phyloP scores from a whole-genome alignment of 2,329 filamentous ascomycete species.

The Ceratocystis huliohia region DNA sequence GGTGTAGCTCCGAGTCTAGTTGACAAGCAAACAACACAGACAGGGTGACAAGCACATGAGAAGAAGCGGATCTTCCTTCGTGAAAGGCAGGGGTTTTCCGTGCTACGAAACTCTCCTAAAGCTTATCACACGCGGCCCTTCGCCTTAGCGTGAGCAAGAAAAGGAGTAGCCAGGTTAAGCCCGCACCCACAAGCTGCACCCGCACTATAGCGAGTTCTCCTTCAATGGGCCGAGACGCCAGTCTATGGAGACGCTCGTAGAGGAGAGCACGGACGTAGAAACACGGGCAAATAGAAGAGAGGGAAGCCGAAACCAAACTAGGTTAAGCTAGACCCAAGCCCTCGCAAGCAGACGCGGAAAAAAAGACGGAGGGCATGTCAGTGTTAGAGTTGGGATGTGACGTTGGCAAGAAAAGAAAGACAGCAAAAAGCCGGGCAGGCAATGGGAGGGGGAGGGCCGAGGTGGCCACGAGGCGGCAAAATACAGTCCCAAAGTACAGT shows the following conservation, averaged over 20 bases:
- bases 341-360: no score
- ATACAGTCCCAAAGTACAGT: no score
- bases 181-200: not conserved
- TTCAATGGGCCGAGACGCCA: not conserved
- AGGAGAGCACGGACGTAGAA: not conserved
- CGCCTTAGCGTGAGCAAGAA: no score
- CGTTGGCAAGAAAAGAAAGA: no score
- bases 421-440: no score
- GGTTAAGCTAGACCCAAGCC: no score
- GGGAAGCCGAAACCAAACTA: no score
- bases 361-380: no score
- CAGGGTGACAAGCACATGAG: not conserved
- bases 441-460: no score
- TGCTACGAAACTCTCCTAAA: conserved; percentile 1
- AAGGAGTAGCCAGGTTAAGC: not conserved
- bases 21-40: no score
- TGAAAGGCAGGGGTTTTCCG: not conserved
- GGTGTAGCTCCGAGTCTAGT: not conserved
- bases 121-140: not conserved
- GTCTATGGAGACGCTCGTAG: not conserved
- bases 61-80: not conserved
- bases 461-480: no score
- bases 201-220: not conserved
- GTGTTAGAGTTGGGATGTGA: no score
- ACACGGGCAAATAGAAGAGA: not conserved